These are phyloP conservation scores for Cephaloascus albidus DNA, from an alignment of 805 yeast genomes.

Conservation along the genomic window DNA sequence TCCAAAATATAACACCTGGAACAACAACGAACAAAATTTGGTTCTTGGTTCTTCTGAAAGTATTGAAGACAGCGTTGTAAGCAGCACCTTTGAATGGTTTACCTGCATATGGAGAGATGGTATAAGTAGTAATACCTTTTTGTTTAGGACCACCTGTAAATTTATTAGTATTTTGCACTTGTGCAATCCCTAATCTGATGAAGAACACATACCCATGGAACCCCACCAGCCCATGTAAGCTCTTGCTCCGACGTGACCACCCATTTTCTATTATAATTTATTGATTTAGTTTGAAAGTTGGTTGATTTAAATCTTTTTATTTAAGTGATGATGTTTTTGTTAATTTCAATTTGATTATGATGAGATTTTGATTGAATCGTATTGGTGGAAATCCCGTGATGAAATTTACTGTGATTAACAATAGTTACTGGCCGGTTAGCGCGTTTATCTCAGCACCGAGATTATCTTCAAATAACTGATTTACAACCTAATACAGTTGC, in stretches of 20 bases:
- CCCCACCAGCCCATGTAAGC: slow-evolving; percentile 99
- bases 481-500: no score
- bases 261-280: slow-evolving; percentile 31
- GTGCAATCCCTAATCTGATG: not conserved
- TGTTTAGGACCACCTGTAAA: slow-evolving; percentile 58
- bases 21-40: slow-evolving; percentile 71
- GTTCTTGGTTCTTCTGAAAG: slow-evolving; percentile 85
- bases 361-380: not conserved
- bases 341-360: not conserved
- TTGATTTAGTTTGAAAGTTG: not conserved
- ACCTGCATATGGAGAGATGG: slow-evolving; percentile 91
- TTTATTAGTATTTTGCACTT: slow-evolving; percentile 2
- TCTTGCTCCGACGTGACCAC: slow-evolving; percentile 59
- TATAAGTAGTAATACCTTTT: slow-evolving; percentile 77
- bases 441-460: no score
- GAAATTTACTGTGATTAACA: not conserved
- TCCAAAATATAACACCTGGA: slow-evolving; percentile 78
- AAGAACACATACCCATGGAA: slow-evolving; percentile 49
- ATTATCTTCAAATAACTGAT: no score
- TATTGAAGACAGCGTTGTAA: slow-evolving; percentile 83
- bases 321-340: no score
- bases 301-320: not conserved
- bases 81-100: slow-evolving; percentile 82
- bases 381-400: not conserved
- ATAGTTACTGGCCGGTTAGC: no score